Conservation (phyloP, 208 protist species). For the Leishmania martiniquensis region DNA sequence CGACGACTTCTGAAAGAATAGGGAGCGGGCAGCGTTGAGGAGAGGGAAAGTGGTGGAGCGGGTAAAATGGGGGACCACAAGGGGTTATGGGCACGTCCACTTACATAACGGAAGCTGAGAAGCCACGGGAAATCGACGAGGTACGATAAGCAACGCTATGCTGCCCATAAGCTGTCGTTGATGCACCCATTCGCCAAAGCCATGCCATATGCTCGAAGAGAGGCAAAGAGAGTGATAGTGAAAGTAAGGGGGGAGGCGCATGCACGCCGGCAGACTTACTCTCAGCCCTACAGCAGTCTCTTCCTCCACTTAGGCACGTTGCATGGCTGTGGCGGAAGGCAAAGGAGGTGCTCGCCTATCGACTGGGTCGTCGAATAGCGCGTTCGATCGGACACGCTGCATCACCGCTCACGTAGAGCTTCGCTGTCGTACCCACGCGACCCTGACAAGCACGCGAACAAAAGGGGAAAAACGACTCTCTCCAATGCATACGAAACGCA, state of each 20-base stretch:
- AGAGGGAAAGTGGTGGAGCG: not conserved
- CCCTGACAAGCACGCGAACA: not conserved
- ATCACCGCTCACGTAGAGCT: not conserved
- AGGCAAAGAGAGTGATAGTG: not conserved
- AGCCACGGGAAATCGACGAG: too few species aligned
- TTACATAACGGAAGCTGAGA: not conserved
- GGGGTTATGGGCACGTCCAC: not conserved
- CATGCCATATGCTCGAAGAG: not conserved
- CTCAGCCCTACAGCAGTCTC: not conserved
- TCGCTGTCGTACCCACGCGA: not conserved
- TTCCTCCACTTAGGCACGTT: not conserved
- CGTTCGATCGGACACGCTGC: not conserved
- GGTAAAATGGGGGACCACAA: not conserved
- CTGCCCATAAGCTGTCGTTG: not conserved
- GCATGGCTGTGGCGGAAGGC: not conserved
- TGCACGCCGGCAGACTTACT: not conserved
- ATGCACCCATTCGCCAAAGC: not conserved
- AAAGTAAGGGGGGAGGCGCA: not conserved
- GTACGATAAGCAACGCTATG: too few species aligned
- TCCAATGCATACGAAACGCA: not conserved
- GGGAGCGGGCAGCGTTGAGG: not conserved
- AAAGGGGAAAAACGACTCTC: not conserved
- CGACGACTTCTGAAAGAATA: not conserved
- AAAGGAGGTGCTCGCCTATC: not conserved
- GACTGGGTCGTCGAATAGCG: not conserved